A percentile compares a stretch with the other conserved stretches of the same genome.
Evolutionary conservation across 768 basidiomycete genomes (phyloP).

Genomic region (Dentipellis sp.): DNA sequence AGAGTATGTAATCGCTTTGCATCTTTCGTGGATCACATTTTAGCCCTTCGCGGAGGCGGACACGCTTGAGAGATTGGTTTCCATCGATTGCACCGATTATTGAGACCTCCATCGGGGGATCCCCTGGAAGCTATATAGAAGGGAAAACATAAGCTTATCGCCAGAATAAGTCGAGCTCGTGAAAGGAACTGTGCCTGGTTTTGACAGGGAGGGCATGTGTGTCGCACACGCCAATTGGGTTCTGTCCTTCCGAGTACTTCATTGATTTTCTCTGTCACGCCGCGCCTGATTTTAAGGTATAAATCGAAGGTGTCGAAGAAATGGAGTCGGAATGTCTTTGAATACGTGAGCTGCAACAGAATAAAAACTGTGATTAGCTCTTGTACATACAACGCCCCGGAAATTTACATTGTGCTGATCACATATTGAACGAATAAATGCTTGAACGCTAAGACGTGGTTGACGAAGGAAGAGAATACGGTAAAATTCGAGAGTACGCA

Average conservation of each 20-base stretch:
- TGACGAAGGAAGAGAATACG: background rate
- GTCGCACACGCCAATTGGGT: background rate
- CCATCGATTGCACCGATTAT: no score
- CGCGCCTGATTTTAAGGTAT: background rate
- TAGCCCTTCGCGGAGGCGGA: background rate
- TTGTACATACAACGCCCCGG: no score
- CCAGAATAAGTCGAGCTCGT: no score
- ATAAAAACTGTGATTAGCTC: no score
- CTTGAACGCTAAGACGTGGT: background rate
- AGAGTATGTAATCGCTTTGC: no score
- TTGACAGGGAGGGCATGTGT: background rate
- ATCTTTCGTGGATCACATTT: background rate
- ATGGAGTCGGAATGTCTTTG: background rate
- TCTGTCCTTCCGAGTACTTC: no score
- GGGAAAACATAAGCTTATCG: no score
- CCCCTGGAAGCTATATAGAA: no score
- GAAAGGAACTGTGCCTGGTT: background rate
- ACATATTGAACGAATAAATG: background rate
- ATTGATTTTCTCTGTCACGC: background rate
- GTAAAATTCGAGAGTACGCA: background rate
- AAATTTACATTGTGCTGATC: no score
- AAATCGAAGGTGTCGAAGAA: background rate
- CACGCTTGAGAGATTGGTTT: background rate
- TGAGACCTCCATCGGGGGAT: no score
- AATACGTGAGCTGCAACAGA: no score